Percentiles rank a stretch among this genome's conserved stretches.
phyloP scores from a whole-genome alignment of 169 alveolate species.

The Plasmodium chabaudi region DNA sequence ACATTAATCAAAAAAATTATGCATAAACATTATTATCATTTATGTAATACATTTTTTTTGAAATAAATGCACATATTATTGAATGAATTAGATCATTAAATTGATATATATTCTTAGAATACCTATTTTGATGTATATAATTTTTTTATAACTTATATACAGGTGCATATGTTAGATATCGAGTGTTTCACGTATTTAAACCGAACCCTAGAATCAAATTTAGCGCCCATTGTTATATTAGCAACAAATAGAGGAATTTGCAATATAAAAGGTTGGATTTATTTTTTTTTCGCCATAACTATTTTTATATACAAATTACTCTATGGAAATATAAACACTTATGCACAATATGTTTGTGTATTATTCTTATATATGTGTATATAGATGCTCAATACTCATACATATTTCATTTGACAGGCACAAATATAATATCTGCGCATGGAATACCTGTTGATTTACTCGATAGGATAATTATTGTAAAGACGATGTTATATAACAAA shows the following conservation, averaged over 20 bases:
- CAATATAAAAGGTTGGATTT: slow-evolving; percentile 76
- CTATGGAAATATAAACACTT: slow-evolving; percentile 12
- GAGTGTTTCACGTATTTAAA: slow-evolving; percentile 98
- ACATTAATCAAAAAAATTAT: background rate
- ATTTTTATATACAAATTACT: background rate
- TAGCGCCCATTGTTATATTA: slow-evolving; percentile 97
- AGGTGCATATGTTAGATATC: slow-evolving; percentile 96
- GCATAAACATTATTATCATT: background rate
- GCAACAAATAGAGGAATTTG: slow-evolving; percentile 98
- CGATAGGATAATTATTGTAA: slow-evolving; percentile 97
- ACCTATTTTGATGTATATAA: background rate
- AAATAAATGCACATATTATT: background rate
- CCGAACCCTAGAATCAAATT: slow-evolving; percentile 96
- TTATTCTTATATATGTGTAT: background rate
- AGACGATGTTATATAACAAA: slow-evolving; percentile 95
- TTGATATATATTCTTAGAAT: background rate
- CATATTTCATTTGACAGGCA: slow-evolving; percentile 90
- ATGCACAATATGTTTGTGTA: background rate
- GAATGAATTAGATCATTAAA: too few species aligned
- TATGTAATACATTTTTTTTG: background rate
- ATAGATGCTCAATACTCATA: background rate
- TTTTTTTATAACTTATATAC: background rate
- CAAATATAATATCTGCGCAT: slow-evolving; percentile 97
- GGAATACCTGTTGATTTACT: slow-evolving; percentile 99
- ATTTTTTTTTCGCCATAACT: background rate